Percentiles rank a stretch among this genome's conserved stretches.
These are phyloP conservation scores for Metschnikowia santaceciliae DNA, from an alignment of 805 yeast species.

Conservation along the genomic window DNA sequence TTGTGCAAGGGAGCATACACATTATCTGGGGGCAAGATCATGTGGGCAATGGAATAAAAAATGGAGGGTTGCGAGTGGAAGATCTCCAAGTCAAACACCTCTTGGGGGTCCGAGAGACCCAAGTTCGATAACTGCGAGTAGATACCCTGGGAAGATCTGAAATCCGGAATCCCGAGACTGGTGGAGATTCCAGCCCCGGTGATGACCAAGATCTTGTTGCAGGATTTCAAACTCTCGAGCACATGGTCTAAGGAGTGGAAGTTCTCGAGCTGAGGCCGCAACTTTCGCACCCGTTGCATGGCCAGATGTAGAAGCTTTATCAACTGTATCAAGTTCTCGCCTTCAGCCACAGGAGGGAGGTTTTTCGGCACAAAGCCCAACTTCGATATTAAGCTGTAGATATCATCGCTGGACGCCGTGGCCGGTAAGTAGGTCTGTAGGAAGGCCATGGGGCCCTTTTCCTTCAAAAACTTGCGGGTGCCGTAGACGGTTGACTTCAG, in stretches of 20 bases:
- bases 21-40: conserved; percentile 71
- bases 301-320: conserved; percentile 58
- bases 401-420: conserved; percentile 54
- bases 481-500: conserved; percentile 13
- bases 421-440: conserved; percentile 59
- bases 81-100: conserved; percentile 72
- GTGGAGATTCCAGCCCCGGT: conserved; percentile 96
- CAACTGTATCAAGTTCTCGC: conserved; percentile 42
- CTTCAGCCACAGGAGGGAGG: conserved; percentile 30
- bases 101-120: conserved; percentile 84
- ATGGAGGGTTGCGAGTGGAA: conserved; percentile 74
- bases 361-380: conserved; percentile 55
- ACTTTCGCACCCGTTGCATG: conserved; percentile 55
- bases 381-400: conserved; percentile 52
- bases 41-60: conserved; percentile 81
- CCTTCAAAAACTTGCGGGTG: conserved; percentile 48
- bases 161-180: conserved; percentile 86
- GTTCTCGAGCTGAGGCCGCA: conserved; percentile 51
- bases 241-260: conserved; percentile 60
- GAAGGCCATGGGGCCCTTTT: conserved; percentile 57
- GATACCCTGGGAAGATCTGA: conserved; percentile 83
- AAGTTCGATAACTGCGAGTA: conserved; percentile 64
- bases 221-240: conserved; percentile 26
- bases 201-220: conserved; percentile 57
- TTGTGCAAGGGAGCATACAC: conserved; percentile 75